Evolutionary conservation across 108 stramenopile species (phyloP).

Genomic region (Pseudonitzschia delicatissima): DNA sequence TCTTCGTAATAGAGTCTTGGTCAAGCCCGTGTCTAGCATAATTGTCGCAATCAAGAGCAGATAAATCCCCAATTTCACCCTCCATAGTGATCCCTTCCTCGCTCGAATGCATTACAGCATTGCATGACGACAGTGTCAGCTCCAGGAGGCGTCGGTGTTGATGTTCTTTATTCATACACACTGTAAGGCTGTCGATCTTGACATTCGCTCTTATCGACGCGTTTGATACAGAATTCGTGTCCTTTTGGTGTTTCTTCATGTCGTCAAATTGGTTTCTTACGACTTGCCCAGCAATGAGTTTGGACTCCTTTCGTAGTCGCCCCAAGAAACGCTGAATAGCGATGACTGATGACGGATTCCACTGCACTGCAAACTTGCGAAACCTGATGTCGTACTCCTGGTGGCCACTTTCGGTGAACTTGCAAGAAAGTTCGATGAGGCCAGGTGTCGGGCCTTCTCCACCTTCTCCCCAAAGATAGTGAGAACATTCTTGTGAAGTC

Average conservation of each 20-base stretch:
- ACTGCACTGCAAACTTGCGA: slow-evolving; percentile 43
- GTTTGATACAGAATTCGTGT: slow-evolving; percentile 7
- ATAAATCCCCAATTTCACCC: slow-evolving; percentile 37
- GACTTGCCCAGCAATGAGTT: slow-evolving; percentile 19
- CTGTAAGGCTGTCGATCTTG: slow-evolving; percentile 21
- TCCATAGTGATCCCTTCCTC: slow-evolving; percentile 21
- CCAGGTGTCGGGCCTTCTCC: slow-evolving; percentile 4
- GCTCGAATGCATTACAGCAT: slow-evolving; percentile 14
- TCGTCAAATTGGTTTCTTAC: slow-evolving; percentile 20
- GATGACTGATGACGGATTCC: slow-evolving; percentile 79
- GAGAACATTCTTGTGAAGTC: slow-evolving; percentile 12
- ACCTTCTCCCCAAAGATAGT: slow-evolving; percentile 3
- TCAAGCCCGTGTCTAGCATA: slow-evolving; percentile 8
- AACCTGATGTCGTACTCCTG: slow-evolving; percentile 18
- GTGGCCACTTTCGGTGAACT: not conserved
- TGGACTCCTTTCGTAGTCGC: slow-evolving; percentile 51
- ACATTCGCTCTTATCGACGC: not conserved
- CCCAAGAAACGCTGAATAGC: slow-evolving; percentile 72
- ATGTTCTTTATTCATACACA: slow-evolving; percentile 74
- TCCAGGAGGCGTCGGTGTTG: slow-evolving; percentile 59
- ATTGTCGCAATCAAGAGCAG: slow-evolving; percentile 47
- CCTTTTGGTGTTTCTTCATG: not conserved
- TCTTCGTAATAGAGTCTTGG: slow-evolving; percentile 14
- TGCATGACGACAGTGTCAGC: slow-evolving; percentile 16
- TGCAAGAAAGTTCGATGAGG: slow-evolving; percentile 17